These are phyloP conservation scores for Skeletonema potamos DNA, from an alignment of 108 stramenopile genomes.

Conservation along the genomic window DNA sequence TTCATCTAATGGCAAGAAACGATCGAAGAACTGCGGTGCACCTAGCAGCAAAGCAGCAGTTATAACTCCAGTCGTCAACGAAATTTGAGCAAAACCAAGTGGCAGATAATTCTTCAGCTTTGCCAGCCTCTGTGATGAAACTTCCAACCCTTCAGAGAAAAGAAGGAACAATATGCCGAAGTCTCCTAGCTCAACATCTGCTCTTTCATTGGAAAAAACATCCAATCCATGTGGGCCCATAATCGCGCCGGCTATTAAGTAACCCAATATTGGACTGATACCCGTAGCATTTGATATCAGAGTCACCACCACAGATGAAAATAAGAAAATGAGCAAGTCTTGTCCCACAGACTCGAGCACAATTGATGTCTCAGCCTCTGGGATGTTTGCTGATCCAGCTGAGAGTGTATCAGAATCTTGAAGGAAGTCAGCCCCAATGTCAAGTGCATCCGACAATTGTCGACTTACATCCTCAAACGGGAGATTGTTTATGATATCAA, in stretches of 20 bases:
- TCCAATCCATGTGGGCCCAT: constrained; percentile 69
- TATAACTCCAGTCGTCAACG: constrained; percentile 51
- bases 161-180: constrained; percentile 81
- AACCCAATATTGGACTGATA: constrained; percentile 71
- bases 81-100: constrained; percentile 65
- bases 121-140: constrained; percentile 48
- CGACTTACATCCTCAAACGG: constrained; percentile 21
- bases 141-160: constrained; percentile 73
- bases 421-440: constrained; percentile 31
- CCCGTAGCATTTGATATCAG: constrained; percentile 35
- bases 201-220: constrained; percentile 59
- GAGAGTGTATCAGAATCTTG: constrained; percentile 15
- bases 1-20: constrained; percentile 38
- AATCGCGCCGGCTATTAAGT: constrained; percentile 55
- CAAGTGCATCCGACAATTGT: constrained; percentile 24
- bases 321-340: constrained; percentile 66
- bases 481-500: not conserved
- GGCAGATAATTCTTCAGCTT: constrained; percentile 57
- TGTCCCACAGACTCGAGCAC: constrained; percentile 60
- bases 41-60: constrained; percentile 44
- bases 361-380: constrained; percentile 47
- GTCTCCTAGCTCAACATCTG: constrained; percentile 73
- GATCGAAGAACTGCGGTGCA: constrained; percentile 36
- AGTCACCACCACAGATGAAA: constrained; percentile 63
- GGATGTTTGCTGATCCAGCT: constrained; percentile 17